These are phyloP conservation scores for Alternaria panax DNA, from an alignment of 2,329 filamentous ascomycete species.

Conservation along the genomic window DNA sequence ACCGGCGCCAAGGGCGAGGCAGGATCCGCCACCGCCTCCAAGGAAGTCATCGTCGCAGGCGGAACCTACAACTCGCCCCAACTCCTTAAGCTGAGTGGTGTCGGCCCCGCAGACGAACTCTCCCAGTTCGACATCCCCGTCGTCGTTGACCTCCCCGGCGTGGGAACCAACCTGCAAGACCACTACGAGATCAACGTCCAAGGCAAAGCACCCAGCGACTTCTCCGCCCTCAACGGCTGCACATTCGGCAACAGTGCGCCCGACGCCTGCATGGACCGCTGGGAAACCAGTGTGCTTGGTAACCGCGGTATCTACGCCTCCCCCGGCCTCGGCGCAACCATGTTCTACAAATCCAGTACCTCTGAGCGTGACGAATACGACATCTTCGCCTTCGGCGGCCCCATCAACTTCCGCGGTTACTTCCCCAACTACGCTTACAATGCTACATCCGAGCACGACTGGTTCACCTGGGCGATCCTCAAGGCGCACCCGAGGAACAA, in stretches of 20 bases:
- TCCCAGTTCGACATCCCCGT: conserved; percentile 61
- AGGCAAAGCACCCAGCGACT: conserved; percentile 52
- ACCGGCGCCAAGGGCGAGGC: conserved; percentile 45
- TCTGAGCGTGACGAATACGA: conserved; percentile 61
- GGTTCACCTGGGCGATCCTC: conserved; percentile 62
- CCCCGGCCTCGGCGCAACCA: conserved; percentile 61
- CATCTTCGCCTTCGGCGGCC: conserved; percentile 63
- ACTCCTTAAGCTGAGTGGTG: conserved; percentile 69
- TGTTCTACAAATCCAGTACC: conserved; percentile 53
- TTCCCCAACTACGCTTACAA: conserved; percentile 65
- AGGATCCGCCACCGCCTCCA: conserved; percentile 44
- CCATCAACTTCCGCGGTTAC: conserved; percentile 63
- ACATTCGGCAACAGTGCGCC: conserved; percentile 49
- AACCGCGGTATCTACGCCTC: conserved; percentile 58
- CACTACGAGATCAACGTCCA: conserved; percentile 62
- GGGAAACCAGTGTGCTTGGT: conserved; percentile 52
- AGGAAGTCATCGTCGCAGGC: conserved; percentile 44
- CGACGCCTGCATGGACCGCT: conserved; percentile 58
- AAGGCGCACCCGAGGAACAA: conserved; percentile 70
- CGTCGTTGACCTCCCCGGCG: conserved; percentile 65
- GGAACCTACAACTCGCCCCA: conserved; percentile 71
- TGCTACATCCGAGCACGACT: conserved; percentile 57
- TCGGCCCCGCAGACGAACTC: conserved; percentile 64
- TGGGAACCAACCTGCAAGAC: conserved; percentile 71
- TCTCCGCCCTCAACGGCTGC: conserved; percentile 50